Base-by-base conservation (phyloP, 306 rosid species). In the Erythrophleum fordii region DNA sequence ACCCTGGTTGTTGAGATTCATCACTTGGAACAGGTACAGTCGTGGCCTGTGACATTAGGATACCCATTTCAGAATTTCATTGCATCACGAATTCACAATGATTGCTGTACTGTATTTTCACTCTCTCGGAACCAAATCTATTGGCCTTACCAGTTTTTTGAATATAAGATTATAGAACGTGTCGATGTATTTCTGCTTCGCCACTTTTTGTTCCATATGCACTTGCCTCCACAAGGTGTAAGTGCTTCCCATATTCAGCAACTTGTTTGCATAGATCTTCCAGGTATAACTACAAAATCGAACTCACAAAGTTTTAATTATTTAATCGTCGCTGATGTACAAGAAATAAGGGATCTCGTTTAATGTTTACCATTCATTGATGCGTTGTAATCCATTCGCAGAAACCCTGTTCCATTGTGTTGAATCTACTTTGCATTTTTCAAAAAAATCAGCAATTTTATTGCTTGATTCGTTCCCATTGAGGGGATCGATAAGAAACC, bases 401-500 rank as follows among this genome's bases (percentile, higher is more conserved):
- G 98, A 88, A 76, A 88, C 72, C 41, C 48, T 59, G 66, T 78
- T 82, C 98, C 98, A 94, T 52, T 86, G 74, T 56, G 84, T 46
- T 2, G 84, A 76, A 69, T 90, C 94, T 41, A 44, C 74, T 82
- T 80, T 85, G 83, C 94, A 94, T 35, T 85, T 90, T 55, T 91
- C 98, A 26, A 94, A 94, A 86, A 94, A 94, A 55, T 92, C 92
- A 4, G 91, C 97, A 12, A 94, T 91, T 79, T 88, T 92, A 52
- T 83, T 87, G 84, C 94, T 90, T 41, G 98, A 79, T 55, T 91
- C 97, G 0, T 82, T 89, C 6, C 94, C 97, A 17, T 90, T 85
- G 85, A 83, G 80, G 31, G 98, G 98, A 73, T 94, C 96, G 46
- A 94, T 82, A 68, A 89, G 98, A 78, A 92, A 94, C 61, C 98